Evolutionary conservation across 2,329 filamentous ascomycete genomes (phyloP).

Genomic region (Emericellopsis cladophorae): DNA sequence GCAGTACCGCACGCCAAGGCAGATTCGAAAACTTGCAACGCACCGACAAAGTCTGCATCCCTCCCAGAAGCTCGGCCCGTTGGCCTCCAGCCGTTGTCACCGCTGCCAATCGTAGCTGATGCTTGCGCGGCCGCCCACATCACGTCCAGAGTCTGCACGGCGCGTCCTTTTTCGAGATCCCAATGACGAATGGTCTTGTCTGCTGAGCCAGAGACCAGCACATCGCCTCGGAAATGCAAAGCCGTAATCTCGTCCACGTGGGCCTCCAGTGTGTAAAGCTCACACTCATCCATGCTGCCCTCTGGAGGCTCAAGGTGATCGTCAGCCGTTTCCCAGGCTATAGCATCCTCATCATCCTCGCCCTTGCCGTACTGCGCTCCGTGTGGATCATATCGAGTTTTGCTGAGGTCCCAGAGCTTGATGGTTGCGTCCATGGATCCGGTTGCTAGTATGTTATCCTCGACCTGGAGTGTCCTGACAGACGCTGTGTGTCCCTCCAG

Average conservation of each 20-base stretch:
- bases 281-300: constrained; percentile 80
- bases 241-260: constrained; percentile 94
- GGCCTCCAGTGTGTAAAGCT: constrained; percentile 75
- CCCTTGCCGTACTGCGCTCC: constrained; percentile 47
- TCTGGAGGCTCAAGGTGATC: constrained; percentile 59
- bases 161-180: constrained; percentile 95
- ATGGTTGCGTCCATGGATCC: constrained; percentile 93
- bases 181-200: constrained; percentile 97
- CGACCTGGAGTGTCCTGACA: constrained; percentile 81
- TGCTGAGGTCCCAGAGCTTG: constrained; percentile 86
- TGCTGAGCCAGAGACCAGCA: constrained; percentile 85
- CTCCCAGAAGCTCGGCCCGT: constrained; percentile 49
- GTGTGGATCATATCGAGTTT: constrained; percentile 69
- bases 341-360: constrained; percentile 50
- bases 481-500: constrained; percentile 93
- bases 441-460: constrained; percentile 90
- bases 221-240: constrained; percentile 78
- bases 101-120: constrained; percentile 48
- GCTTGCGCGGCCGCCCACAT: constrained; percentile 96
- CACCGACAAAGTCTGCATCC: constrained; percentile 82
- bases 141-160: constrained; percentile 92
- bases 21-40: constrained; percentile 90
- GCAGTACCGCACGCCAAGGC: constrained; percentile 93
- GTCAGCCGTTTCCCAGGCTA: constrained; percentile 61
- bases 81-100: constrained; percentile 59